Evolutionary conservation across 352 stramenopile species (phyloP).

Genomic region (Phytophthora tentaculata): DNA sequence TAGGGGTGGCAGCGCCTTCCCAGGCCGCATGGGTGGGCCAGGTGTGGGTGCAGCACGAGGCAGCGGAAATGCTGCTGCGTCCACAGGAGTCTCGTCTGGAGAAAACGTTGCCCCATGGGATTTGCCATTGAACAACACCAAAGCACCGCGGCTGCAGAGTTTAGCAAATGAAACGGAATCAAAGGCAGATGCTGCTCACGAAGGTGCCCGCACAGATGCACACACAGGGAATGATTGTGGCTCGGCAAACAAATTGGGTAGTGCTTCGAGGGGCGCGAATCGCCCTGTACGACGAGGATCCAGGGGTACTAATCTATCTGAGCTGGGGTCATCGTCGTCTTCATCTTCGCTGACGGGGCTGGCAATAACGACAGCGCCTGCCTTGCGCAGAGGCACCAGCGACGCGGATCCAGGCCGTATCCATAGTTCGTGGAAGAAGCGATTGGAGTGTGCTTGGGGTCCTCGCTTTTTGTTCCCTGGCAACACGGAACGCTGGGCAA

Average conservation of each 20-base stretch:
- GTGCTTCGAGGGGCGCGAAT: conserved; percentile 18
- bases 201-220: conserved; percentile 5
- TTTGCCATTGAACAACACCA: conserved; percentile 55
- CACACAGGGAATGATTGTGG: conserved; percentile 6
- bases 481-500: conserved; percentile 36
- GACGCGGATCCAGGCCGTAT: conserved; percentile 38
- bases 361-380: conserved; percentile 15
- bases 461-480: conserved; percentile 58
- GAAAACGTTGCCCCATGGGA: conserved; percentile 79
- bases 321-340: conserved; percentile 24
- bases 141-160: conserved; percentile 33
- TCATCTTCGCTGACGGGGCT: conserved; percentile 33
- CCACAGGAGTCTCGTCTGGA: conserved; percentile 21
- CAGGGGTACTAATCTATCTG: conserved; percentile 10
- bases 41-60: conserved; percentile 37
- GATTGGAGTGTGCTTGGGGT: conserved; percentile 62
- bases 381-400: conserved; percentile 18
- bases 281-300: conserved; percentile 26
- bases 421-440: conserved; percentile 61
- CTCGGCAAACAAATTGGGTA: not conserved
- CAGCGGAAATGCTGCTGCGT: conserved; percentile 18
- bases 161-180: conserved; percentile 20
- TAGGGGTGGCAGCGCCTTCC: conserved; percentile 57
- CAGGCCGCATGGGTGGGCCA: conserved; percentile 54
- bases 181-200: not conserved